A percentile compares a stretch with the other conserved stretches of the same genome.
Conservation (phyloP, 2,329 filamentous ascomycete genomes). For the Plectosphaerella plurivora region DNA sequence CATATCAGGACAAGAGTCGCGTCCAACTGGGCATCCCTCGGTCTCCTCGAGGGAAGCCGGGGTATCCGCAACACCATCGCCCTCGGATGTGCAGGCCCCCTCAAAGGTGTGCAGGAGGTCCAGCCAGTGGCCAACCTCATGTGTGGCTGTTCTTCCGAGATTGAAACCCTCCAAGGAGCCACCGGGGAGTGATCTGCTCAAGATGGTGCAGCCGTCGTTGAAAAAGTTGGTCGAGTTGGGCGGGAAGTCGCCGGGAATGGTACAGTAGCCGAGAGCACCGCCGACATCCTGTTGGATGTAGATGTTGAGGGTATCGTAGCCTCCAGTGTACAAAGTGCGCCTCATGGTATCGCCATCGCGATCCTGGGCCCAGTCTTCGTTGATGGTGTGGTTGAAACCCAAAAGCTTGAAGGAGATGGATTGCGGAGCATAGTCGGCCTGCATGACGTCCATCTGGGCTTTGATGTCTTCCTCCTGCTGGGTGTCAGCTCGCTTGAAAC, state of each 20-base stretch:
- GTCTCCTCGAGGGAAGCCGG: constrained; percentile 28
- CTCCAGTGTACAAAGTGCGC: constrained; percentile 35
- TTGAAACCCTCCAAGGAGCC: constrained; percentile 8
- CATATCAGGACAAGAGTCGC: constrained; percentile 27
- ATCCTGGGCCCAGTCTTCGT: not conserved
- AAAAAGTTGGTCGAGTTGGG: not conserved
- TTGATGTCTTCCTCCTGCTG: constrained; percentile 23
- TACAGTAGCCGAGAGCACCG: not conserved
- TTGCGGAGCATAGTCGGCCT: not conserved
- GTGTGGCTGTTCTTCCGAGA: constrained; percentile 24
- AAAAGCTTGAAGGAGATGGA: not conserved
- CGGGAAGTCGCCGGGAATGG: not conserved
- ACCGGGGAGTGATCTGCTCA: not conserved
- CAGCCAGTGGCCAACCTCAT: constrained; percentile 2
- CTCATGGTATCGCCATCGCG: constrained; percentile 28
- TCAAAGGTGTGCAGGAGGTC: constrained; percentile 13
- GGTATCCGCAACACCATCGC: constrained; percentile 36
- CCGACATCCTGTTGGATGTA: not conserved
- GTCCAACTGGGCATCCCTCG: constrained; percentile 28
- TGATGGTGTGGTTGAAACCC: not conserved
- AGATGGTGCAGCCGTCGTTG: not conserved
- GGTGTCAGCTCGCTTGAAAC: not conserved
- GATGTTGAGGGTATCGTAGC: constrained; percentile 16
- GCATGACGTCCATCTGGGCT: not conserved
- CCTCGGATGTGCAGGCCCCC: constrained; percentile 29